Base-by-base conservation (phyloP, 495 filamentous ascomycete genomes). In the Cercophora samala region DNA sequence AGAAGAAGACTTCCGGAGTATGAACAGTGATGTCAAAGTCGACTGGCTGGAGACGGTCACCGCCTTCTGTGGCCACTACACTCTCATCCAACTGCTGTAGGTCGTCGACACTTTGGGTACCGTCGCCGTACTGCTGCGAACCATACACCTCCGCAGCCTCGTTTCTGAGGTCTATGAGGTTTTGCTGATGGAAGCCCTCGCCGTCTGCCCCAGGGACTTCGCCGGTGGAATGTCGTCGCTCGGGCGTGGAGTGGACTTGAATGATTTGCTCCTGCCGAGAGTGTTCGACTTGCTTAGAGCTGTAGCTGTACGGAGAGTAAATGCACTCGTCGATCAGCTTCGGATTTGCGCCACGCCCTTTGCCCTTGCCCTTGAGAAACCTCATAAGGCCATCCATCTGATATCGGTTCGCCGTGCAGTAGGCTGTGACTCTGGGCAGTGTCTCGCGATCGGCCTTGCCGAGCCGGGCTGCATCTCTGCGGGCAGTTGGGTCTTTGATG, bases 281-380 rank as follows among this genome's bases (percentile, higher is more conserved):
- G 42, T 18, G 61, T 42, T 71, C 72, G 24, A 71, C 70, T 53
- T 80, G 73, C 61, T 79, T 82, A 0, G 73, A 62, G 17, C 67
- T 74, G 73, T 98, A 98, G 69, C 86, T 89, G 75, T 92, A 99
- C 0, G 93, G 91, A 3, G 94, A 91, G 74, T 97, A 99, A 64
- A 98, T 91, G 76, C 95, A 99, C 70, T 99, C 96, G 76, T 99
- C 95, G 67, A 95, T 96, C 53, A 92, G 78, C 77, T 97, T 98
- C 11, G 95, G 93, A 65, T 87, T 90, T 3, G 95, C 85, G 2
- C 92, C 91, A 63, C 90, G 85, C 52, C 83, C 85, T 70, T 89
- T 90, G 24, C 84, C 83, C 60, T 91, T 83, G 11, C 91, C 90
- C 77, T 98, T 99, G 32, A 99, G 79, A 72, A 92, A 98, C 64